Evolutionary conservation across 208 protist genomes (phyloP), one percentile per base, ranked within the genome.

Genomic region (Acanthamoeba castellanii): DNA sequence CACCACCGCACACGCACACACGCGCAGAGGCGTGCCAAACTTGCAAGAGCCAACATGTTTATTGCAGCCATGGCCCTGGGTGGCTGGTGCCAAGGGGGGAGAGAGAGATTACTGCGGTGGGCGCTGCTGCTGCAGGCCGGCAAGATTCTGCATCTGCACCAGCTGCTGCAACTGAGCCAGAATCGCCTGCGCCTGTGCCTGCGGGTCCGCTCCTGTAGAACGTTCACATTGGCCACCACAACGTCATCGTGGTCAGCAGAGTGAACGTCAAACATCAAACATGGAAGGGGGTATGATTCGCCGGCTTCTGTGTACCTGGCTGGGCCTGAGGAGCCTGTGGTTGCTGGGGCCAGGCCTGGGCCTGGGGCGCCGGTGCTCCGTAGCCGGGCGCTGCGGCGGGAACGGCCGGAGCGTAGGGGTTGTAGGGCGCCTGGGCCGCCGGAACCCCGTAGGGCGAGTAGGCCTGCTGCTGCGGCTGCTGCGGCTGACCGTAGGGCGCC

Each of bases 121-220:
- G 64, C 64, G 64, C 64, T 7, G 45, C 25, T 92, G 55, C 61
- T 92, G 87, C 30, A 64, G 13, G 14, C 30, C 27, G 66, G 61
- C 88, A 27, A 93, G 66, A 11, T 57, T 42, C 42, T 93, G 88
- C 61, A 76, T 47, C 88, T 93, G 88, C 20, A 93, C 88, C 59
- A 93, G 88, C 27, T 93, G 88, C 64, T 93, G 88, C 30, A 93
- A 22, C 25, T 93, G 88, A 1, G 34, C 45, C 66, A 93, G 64
- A 1, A 93, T 37, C 27, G 34, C 45, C 64, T 93, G 88, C 32
- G 82, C 82, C 82, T 90, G 82, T 7, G 82, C 82, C 22, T 90
- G 82, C 82, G 82, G 82, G 55, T 68, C 82, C 5, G 13, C 82
- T 6, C 57, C 55, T 59, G 81, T 14, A 55, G 13, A 5, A 55